These are phyloP conservation scores for Eragrostis curvula DNA, from an alignment of 176 grass and related monocot genomes.

Conservation along the genomic window DNA sequence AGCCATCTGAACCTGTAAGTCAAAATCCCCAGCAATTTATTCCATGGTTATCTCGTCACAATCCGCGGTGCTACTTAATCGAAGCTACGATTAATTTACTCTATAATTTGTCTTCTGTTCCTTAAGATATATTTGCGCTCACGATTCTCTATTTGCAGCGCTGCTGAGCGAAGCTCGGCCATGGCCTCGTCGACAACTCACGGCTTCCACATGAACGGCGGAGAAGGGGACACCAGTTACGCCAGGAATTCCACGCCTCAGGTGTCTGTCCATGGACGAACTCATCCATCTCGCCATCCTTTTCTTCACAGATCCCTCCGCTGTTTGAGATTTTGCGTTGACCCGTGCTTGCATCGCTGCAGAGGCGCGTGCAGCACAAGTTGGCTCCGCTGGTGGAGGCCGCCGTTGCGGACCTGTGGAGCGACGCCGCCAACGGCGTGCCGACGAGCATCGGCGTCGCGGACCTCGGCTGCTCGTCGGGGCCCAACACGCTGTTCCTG, in stretches of 20 bases:
- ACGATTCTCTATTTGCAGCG: too few species aligned
- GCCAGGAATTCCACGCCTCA: conserved; percentile 45
- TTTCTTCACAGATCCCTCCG: too few species aligned
- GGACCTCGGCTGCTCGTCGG: conserved; percentile 45
- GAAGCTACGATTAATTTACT: too few species aligned
- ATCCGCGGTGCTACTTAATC: too few species aligned
- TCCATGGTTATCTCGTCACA: too few species aligned
- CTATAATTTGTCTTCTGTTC: too few species aligned
- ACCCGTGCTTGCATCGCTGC: background rate
- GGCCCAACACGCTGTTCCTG: conserved; percentile 47
- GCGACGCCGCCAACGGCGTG: background rate
- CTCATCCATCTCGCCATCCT: background rate
- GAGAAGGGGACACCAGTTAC: conserved; percentile 37
- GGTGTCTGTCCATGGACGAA: background rate
- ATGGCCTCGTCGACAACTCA: background rate
- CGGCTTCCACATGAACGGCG: conserved; percentile 27
- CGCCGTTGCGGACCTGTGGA: conserved; percentile 1
- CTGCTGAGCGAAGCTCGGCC: too few species aligned
- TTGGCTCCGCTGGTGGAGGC: conserved; percentile 20
- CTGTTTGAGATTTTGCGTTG: too few species aligned
- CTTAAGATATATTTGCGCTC: too few species aligned
- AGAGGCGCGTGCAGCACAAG: conserved; percentile 26
- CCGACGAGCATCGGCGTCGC: conserved; percentile 23
- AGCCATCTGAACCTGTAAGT: too few species aligned
- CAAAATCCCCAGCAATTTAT: too few species aligned